Percentiles rank a stretch among this genome's conserved stretches.
phyloP scores from a whole-genome alignment of 1,284 basidiomycete species.

The Ganoderma multipileum region DNA sequence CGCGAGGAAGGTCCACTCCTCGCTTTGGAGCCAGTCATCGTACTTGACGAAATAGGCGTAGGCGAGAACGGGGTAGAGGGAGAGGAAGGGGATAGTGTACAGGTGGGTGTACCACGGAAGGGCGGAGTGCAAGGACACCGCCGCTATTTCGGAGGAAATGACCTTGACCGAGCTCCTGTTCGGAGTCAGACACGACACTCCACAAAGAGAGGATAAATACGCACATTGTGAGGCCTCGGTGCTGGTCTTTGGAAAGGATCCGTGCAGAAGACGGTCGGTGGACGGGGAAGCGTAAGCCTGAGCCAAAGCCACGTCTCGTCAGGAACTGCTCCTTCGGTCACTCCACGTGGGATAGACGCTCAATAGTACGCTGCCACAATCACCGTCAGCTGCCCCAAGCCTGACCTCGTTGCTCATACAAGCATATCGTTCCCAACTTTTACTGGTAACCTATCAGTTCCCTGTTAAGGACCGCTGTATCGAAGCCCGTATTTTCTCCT shows the following conservation, averaged over 20 bases:
- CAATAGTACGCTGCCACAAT: too few relatives aligned
- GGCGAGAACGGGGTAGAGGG: constrained; percentile 88
- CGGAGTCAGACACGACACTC: neutral
- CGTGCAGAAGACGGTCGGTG: constrained; percentile 4
- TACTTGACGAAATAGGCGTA: constrained; percentile 94
- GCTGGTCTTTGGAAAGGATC: neutral
- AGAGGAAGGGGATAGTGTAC: constrained; percentile 87
- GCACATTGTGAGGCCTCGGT: constrained; percentile 12
- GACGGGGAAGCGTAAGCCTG: constrained; percentile 6
- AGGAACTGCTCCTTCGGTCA: neutral
- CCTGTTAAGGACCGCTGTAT: too few relatives aligned
- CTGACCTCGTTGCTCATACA: too few relatives aligned
- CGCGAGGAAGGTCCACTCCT: constrained; percentile 96
- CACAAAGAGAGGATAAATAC: neutral
- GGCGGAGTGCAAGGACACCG: constrained; percentile 81
- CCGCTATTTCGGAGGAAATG: constrained; percentile 86
- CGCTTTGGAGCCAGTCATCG: constrained; percentile 90
- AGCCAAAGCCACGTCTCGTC: constrained; percentile 8
- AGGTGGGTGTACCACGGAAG: constrained; percentile 82
- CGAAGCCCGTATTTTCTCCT: too few relatives aligned
- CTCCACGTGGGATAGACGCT: neutral
- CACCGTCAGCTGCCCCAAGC: too few relatives aligned
- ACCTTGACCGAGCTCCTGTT: constrained; percentile 62
- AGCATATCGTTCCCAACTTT: too few relatives aligned
- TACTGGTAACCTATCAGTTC: too few relatives aligned